Evolutionary conservation across 257 asterid species (phyloP).

Genomic region (Gynochthodes officinalis): DNA sequence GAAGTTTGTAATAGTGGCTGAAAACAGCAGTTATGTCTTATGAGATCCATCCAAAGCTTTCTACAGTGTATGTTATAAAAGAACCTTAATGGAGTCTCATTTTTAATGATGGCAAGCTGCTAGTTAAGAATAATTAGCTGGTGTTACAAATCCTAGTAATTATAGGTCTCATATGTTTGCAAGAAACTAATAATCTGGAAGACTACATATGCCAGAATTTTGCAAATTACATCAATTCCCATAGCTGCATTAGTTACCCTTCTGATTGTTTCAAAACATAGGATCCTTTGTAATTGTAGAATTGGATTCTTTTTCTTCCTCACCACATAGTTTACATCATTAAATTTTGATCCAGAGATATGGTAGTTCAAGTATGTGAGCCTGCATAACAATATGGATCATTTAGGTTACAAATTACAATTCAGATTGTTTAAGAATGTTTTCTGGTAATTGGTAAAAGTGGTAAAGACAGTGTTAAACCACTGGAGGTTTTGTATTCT

Average conservation of each 20-base stretch:
- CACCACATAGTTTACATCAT: not conserved
- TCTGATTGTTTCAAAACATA: not conserved
- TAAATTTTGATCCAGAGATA: not conserved
- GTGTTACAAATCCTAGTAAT: not conserved
- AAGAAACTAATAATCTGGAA: not conserved
- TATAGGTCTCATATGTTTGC: not conserved
- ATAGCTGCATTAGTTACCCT: not conserved
- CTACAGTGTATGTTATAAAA: not conserved
- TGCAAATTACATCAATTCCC: not conserved
- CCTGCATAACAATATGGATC: not conserved
- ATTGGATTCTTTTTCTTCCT: not conserved
- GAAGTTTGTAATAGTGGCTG: not conserved
- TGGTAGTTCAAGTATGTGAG: not conserved
- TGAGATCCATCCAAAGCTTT: not conserved
- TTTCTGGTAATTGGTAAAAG: not conserved
- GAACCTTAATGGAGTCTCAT: not conserved
- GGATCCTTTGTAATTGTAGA: not conserved
- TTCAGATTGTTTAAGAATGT: not conserved
- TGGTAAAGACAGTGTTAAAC: not conserved
- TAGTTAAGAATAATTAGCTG: not conserved
- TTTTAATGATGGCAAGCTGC: constrained; percentile 1
- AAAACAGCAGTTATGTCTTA: not conserved
- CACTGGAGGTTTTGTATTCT: not conserved
- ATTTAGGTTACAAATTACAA: not conserved
- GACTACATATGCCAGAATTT: not conserved